Evolutionary conservation across 495 filamentous ascomycete genomes (phyloP).

Genomic region (Penicillium ucsense): DNA sequence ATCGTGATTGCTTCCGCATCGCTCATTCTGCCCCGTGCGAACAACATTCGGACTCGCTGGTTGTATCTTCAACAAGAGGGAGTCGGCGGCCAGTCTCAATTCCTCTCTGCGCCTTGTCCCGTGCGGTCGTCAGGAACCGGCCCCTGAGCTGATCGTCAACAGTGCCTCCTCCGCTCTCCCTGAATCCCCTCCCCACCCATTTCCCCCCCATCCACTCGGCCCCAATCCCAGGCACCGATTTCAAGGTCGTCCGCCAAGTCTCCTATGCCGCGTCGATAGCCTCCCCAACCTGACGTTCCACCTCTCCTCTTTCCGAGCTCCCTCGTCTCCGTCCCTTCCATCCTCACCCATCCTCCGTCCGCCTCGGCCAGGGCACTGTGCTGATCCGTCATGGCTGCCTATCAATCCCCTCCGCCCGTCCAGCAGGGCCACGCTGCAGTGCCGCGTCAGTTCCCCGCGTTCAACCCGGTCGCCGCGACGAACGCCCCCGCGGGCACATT

Average conservation of each 20-base stretch:
- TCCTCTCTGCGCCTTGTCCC: background rate
- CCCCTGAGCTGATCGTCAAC: slow-evolving; percentile 1
- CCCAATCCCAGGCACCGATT: slow-evolving; percentile 15
- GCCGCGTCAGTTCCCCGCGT: slow-evolving; percentile 25
- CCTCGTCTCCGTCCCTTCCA: background rate
- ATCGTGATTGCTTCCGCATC: slow-evolving; percentile 8
- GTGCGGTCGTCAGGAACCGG: slow-evolving; percentile 16
- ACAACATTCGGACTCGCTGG: too few species aligned
- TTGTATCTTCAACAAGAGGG: background rate
- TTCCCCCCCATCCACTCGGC: slow-evolving; percentile 14
- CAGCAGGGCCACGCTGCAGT: slow-evolving; percentile 24
- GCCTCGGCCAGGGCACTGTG: slow-evolving; percentile 20
- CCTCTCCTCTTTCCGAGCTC: background rate
- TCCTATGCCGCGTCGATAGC: slow-evolving; percentile 22
- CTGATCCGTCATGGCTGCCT: slow-evolving; percentile 26
- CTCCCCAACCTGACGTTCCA: background rate
- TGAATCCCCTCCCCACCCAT: background rate
- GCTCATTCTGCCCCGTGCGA: background rate
- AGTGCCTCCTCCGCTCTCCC: slow-evolving; percentile 11
- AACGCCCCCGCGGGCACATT: slow-evolving; percentile 80
- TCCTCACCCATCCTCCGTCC: slow-evolving; percentile 1
- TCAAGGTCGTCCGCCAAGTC: slow-evolving; percentile 1
- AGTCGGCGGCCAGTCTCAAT: background rate
- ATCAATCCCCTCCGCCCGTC: slow-evolving; percentile 16
- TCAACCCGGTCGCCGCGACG: slow-evolving; percentile 30